Percentiles rank a stretch among this genome's conserved stretches.
phyloP scores from a whole-genome alignment of 371 early-diverging fungal genomes.

The Haplosporangium sp. region DNA sequence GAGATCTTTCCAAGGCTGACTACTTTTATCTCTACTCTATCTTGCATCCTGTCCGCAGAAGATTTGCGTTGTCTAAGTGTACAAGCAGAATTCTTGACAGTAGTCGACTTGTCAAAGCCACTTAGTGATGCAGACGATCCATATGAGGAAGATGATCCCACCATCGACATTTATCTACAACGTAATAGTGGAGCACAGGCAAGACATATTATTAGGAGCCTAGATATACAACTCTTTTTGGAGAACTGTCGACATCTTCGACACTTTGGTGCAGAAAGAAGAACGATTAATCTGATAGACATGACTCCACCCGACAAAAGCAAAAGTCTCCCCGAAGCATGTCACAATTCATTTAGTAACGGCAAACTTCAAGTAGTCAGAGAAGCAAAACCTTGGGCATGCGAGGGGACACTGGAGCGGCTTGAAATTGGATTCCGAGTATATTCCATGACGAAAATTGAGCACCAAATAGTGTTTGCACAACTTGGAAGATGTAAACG shows the following conservation, averaged over 20 bases:
- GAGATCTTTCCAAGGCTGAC: constrained; percentile 12
- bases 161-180: background rate
- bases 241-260: constrained; percentile 8
- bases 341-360: too few species aligned
- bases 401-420: constrained; percentile 12
- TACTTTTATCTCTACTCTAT: background rate
- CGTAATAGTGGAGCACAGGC: background rate
- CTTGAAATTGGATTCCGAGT: constrained; percentile 8
- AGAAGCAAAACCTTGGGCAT: constrained; percentile 25
- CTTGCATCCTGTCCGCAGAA: constrained; percentile 8
- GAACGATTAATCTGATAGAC: background rate
- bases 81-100: constrained; percentile 9
- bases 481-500: constrained; percentile 12
- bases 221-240: constrained; percentile 16
- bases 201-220: background rate
- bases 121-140: background rate
- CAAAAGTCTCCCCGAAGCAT: too few species aligned
- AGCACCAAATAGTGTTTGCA: constrained; percentile 12
- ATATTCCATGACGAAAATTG: background rate
- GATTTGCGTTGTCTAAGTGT: constrained; percentile 13
- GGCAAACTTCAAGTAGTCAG: background rate
- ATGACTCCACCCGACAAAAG: background rate
- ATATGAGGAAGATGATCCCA: background rate
- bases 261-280: background rate
- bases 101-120: background rate